Evolutionary conservation across 768 basidiomycete genomes (phyloP).

Genomic region (Saitozyma sp.): DNA sequence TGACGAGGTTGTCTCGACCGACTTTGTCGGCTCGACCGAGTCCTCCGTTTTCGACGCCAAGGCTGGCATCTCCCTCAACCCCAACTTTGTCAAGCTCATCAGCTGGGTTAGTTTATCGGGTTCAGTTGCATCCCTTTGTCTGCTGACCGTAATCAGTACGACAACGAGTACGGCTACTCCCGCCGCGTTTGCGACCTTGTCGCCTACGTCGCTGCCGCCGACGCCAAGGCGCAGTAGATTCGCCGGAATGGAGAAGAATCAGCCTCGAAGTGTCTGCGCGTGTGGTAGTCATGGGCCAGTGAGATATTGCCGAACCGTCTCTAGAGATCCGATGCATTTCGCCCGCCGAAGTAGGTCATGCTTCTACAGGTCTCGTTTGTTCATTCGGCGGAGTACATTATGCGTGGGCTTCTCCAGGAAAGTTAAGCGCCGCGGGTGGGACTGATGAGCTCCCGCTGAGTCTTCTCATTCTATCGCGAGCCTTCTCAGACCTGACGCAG

Average conservation of each 20-base stretch:
- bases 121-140: not conserved
- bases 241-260: not conserved
- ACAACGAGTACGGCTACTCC: conserved; percentile 68
- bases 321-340: too few species aligned
- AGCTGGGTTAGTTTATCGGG: conserved; percentile 60
- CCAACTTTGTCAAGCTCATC: conserved; percentile 93
- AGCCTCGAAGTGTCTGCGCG: conserved; percentile 2
- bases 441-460: too few species aligned
- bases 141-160: conserved; percentile 39
- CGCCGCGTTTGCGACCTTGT: conserved; percentile 87
- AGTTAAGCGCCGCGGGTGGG: too few species aligned
- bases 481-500: too few species aligned
- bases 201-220: conserved; percentile 74
- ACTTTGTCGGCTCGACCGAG: conserved; percentile 74
- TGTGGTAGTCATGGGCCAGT: too few species aligned
- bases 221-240: conserved; percentile 52
- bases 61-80: conserved; percentile 89
- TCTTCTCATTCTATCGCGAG: too few species aligned
- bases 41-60: conserved; percentile 92
- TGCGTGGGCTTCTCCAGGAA: too few species aligned
- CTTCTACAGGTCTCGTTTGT: too few species aligned
- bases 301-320: too few species aligned
- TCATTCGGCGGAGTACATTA: too few species aligned
- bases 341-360: too few species aligned
- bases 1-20: conserved; percentile 88